Evolutionary conservation across 202 grass and related monocot genomes (phyloP).

Genomic region (Saccharum hybrid): DNA sequence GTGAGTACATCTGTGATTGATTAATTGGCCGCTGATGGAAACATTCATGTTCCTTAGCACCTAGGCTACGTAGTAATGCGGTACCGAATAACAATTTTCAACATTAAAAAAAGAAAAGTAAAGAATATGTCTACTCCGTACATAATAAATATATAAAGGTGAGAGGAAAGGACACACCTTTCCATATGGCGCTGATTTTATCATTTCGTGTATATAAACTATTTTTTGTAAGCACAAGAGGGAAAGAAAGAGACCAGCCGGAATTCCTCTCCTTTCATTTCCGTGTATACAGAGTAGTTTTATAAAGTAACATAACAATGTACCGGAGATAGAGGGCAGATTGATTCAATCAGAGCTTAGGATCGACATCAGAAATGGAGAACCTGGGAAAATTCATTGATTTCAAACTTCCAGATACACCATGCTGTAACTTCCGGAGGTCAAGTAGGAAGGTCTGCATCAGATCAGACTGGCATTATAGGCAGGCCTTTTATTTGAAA

Average conservation of each 20-base stretch:
- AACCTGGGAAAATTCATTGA: not conserved
- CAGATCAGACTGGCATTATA: not conserved
- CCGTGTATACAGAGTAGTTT: too few species aligned
- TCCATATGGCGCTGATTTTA: too few species aligned
- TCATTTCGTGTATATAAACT: not conserved
- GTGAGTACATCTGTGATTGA: not conserved
- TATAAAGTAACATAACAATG: not conserved
- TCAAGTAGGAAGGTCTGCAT: not conserved
- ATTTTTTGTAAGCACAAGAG: not conserved
- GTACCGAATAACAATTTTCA: not conserved
- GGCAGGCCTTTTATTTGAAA: not conserved
- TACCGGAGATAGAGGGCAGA: not conserved
- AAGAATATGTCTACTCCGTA: not conserved
- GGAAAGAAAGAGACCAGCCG: not conserved
- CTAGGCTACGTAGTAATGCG: conserved; percentile 13
- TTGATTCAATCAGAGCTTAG: not conserved
- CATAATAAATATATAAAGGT: conserved; percentile 28
- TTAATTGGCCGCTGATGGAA: not conserved
- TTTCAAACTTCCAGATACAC: not conserved
- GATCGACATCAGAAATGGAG: too few species aligned
- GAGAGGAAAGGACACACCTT: not conserved
- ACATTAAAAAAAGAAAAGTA: not conserved
- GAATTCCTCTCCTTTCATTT: too few species aligned
- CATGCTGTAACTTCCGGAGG: not conserved
- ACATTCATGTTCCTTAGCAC: conserved; percentile 18